Evolutionary conservation across 768 basidiomycete genomes (phyloP).

Genomic region (Suillus brevipes): DNA sequence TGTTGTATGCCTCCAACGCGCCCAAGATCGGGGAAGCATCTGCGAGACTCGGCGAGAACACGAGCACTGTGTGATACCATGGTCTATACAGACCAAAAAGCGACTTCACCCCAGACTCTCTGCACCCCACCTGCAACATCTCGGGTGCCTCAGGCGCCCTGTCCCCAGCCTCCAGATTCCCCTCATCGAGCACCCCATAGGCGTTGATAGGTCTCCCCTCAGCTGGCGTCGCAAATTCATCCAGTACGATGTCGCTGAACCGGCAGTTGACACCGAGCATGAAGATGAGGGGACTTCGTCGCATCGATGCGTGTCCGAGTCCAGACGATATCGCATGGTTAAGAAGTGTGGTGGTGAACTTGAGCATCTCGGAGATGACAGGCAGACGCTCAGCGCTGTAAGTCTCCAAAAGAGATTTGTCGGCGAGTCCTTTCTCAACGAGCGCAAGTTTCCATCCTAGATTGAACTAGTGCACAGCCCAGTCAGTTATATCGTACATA

Average conservation of each 20-base stretch:
- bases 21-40: slow-evolving; percentile 9
- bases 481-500: neutral
- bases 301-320: neutral
- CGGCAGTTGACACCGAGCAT: slow-evolving; percentile 35
- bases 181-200: slow-evolving; percentile 15
- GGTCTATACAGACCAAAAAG: slow-evolving; percentile 32
- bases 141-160: slow-evolving; percentile 16
- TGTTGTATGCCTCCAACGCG: neutral
- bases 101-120: slow-evolving; percentile 8
- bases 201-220: slow-evolving; percentile 4
- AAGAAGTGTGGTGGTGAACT: slow-evolving; percentile 17
- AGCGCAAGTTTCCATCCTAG: slow-evolving; percentile 29
- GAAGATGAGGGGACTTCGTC: slow-evolving; percentile 17
- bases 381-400: slow-evolving; percentile 31
- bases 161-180: slow-evolving; percentile 12
- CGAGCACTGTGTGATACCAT: slow-evolving; percentile 16
- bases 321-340: neutral
- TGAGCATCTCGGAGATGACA: slow-evolving; percentile 30
- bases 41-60: slow-evolving; percentile 4
- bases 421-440: slow-evolving; percentile 23
- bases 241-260: slow-evolving; percentile 15
- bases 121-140: slow-evolving; percentile 16
- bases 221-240: neutral
- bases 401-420: slow-evolving; percentile 22
- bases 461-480: slow-evolving; percentile 15